A percentile compares a stretch with the other conserved stretches of the same genome.
These are phyloP conservation scores for Knufia petricola DNA, from an alignment of 2,329 filamentous ascomycete genomes.

Conservation along the genomic window DNA sequence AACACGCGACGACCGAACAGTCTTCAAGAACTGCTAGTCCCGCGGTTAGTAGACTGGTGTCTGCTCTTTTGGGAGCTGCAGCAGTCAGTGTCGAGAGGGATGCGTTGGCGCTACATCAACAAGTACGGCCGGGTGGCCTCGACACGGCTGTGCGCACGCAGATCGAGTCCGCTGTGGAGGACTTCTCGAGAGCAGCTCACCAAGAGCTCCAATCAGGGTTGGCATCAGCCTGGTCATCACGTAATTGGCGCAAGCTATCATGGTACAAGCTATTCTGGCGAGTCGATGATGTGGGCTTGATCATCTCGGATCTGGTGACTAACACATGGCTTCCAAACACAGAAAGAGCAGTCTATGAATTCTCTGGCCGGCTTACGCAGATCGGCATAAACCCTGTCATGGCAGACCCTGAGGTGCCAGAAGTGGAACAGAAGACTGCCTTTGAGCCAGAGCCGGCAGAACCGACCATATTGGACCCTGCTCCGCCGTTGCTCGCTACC, in stretches of 20 bases:
- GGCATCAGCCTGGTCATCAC: slow-evolving; percentile 65
- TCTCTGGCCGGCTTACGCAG: slow-evolving; percentile 66
- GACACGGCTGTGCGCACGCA: slow-evolving; percentile 30
- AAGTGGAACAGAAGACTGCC: slow-evolving; percentile 5
- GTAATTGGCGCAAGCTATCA: slow-evolving; percentile 65
- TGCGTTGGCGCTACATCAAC: slow-evolving; percentile 28
- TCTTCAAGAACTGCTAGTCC: slow-evolving; percentile 49
- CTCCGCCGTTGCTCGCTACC: slow-evolving; percentile 3
- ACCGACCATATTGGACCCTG: slow-evolving; percentile 1
- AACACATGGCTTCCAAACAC: slow-evolving; percentile 67
- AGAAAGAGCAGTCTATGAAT: slow-evolving; percentile 72
- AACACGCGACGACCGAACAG: slow-evolving; percentile 14
- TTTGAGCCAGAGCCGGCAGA: slow-evolving; percentile 8
- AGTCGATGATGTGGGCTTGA: slow-evolving; percentile 80
- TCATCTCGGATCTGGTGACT: slow-evolving; percentile 67
- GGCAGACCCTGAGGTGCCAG: background rate
- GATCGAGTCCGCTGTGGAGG: slow-evolving; percentile 52
- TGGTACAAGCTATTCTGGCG: slow-evolving; percentile 98
- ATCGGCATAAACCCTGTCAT: slow-evolving; percentile 35
- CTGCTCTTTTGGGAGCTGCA: slow-evolving; percentile 49
- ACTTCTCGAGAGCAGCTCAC: slow-evolving; percentile 73
- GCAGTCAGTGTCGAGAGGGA: slow-evolving; percentile 27
- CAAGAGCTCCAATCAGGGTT: slow-evolving; percentile 72
- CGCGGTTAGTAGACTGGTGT: slow-evolving; percentile 56
- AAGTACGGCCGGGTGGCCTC: slow-evolving; percentile 30